A percentile compares a stretch with the other conserved stretches of the same genome.
Conservation (phyloP, 2,329 filamentous ascomycete genomes). For the Aspergillus sojae region DNA sequence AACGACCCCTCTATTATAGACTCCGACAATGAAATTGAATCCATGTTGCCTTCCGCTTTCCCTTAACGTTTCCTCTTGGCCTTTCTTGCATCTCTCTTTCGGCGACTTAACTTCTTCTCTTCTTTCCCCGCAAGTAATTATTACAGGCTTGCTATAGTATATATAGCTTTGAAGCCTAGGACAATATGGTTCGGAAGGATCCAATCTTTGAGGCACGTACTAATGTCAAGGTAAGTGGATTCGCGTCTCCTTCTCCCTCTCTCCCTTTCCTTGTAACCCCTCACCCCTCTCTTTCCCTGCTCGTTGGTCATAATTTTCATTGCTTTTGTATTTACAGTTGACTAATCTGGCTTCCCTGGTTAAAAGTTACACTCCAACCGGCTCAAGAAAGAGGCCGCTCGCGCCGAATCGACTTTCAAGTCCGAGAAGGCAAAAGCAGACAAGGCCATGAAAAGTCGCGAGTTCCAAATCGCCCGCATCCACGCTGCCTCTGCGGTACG, state of each 20-base stretch:
- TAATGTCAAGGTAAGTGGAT: conserved; percentile 42
- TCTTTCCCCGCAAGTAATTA: background rate
- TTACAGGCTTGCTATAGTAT: background rate
- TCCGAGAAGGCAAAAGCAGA: conserved; percentile 52
- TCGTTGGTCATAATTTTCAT: too few species aligned
- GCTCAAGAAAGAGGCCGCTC: conserved; percentile 50
- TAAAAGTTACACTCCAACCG: conserved; percentile 50
- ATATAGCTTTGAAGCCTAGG: background rate
- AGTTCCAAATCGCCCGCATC: conserved; percentile 54
- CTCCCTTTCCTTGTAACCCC: background rate
- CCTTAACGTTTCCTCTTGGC: conserved; percentile 1
- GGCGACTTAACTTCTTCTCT: background rate
- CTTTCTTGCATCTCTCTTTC: background rate
- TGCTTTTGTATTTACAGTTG: background rate
- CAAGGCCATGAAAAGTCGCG: conserved; percentile 51
- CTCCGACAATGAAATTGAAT: background rate
- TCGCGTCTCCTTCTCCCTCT: background rate
- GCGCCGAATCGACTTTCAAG: conserved; percentile 50
- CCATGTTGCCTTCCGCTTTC: conserved; percentile 11
- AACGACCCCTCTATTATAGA: conserved; percentile 13
- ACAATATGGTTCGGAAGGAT: conserved; percentile 44
- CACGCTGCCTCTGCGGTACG: conserved; percentile 50
- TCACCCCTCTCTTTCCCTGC: background rate
- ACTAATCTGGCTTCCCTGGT: background rate
- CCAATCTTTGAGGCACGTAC: conserved; percentile 47